These are phyloP conservation scores for Aspergillus tubingensis DNA, from an alignment of 2,329 filamentous ascomycete species.

Conservation along the genomic window DNA sequence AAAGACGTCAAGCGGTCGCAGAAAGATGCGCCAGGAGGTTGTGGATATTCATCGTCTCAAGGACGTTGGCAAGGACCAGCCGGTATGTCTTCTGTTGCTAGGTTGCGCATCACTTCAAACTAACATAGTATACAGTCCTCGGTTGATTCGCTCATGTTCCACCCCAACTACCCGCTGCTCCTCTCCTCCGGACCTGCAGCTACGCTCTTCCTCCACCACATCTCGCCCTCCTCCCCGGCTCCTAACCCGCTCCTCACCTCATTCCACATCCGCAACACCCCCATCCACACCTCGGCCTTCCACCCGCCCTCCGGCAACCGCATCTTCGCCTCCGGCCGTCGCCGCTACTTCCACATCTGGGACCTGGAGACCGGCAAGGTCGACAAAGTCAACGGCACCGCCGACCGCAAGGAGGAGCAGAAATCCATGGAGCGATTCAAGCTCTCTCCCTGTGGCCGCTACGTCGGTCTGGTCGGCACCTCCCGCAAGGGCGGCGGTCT, in stretches of 20 bases:
- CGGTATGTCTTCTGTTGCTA: constrained; percentile 45
- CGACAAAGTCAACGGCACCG: constrained; percentile 76
- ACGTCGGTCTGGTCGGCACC: constrained; percentile 80
- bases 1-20: constrained; percentile 56
- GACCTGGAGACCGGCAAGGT: constrained; percentile 78
- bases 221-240: constrained; percentile 72
- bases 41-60: constrained; percentile 87
- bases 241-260: constrained; percentile 90
- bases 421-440: constrained; percentile 89
- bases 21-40: constrained; percentile 80
- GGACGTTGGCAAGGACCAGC: constrained; percentile 78
- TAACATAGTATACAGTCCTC: constrained; percentile 54
- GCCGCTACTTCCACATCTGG: constrained; percentile 94
- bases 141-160: constrained; percentile 83
- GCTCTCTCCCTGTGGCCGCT: constrained; percentile 79
- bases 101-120: neutral
- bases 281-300: constrained; percentile 83
- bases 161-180: constrained; percentile 83
- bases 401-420: constrained; percentile 72
- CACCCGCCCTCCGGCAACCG: constrained; percentile 70
- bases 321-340: constrained; percentile 84
- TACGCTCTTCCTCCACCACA: constrained; percentile 84
- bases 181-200: constrained; percentile 86
- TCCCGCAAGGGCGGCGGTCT: constrained; percentile 82
- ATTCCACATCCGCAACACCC: constrained; percentile 79